Evolutionary conservation across 1,284 basidiomycete species (phyloP).

Genomic region (Ganoderma lingzhi): DNA sequence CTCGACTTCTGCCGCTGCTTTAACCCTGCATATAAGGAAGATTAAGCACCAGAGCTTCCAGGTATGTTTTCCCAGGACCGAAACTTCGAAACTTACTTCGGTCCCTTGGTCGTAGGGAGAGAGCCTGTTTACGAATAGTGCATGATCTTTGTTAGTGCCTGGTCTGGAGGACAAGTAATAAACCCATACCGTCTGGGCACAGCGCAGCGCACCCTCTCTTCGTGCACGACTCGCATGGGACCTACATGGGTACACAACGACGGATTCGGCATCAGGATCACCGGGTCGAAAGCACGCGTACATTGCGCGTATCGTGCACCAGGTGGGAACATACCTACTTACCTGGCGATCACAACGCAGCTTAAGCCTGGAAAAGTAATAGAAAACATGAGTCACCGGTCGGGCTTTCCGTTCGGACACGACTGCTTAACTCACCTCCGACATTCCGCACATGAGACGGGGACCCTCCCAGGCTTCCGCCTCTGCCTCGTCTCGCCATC

Average conservation of each 20-base stretch:
- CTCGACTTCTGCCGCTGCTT: constrained; percentile 68
- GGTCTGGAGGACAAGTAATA: neutral
- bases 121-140: constrained; percentile 48
- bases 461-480: constrained; percentile 56
- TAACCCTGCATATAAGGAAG: constrained; percentile 43
- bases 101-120: constrained; percentile 62
- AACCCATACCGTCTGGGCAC: constrained; percentile 68
- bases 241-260: constrained; percentile 16
- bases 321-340: constrained; percentile 14
- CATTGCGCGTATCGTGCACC: neutral
- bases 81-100: constrained; percentile 41
- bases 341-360: constrained; percentile 77
- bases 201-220: constrained; percentile 74
- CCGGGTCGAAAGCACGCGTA: neutral
- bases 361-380: constrained; percentile 57
- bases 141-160: neutral
- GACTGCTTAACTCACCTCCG: constrained; percentile 51
- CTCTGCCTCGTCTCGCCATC: constrained; percentile 37
- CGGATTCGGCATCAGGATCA: constrained; percentile 2
- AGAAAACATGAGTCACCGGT: constrained; percentile 11
- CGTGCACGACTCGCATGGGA: constrained; percentile 65
- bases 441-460: constrained; percentile 79
- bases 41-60: neutral
- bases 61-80: neutral
- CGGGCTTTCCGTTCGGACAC: constrained; percentile 16